Conservation (phyloP, 106 monocot genomes). For the Allium sativum region DNA sequence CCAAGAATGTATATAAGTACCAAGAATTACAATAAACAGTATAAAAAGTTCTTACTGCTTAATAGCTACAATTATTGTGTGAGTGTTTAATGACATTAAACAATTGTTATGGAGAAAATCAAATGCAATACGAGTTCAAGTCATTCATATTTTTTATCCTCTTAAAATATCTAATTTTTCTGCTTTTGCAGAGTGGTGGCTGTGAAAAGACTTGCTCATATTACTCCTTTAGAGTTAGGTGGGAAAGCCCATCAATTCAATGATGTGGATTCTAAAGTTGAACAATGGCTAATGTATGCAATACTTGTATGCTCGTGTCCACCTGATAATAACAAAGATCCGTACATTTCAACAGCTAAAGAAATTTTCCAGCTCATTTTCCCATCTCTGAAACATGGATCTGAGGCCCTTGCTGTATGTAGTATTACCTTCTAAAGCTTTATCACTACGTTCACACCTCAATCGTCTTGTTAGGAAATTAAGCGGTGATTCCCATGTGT, state of each 20-base stretch:
- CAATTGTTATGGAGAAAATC: too few species aligned
- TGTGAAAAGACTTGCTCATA: constrained; percentile 60
- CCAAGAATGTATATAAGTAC: too few species aligned
- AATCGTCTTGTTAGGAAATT: too few species aligned
- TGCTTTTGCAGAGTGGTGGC: constrained; percentile 52
- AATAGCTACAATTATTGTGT: too few species aligned
- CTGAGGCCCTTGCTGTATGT: constrained; percentile 84
- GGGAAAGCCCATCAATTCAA: constrained; percentile 79
- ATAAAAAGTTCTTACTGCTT: too few species aligned
- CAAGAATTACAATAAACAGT: too few species aligned
- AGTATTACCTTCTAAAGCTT: background rate
- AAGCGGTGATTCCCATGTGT: too few species aligned
- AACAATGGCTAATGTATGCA: constrained; percentile 95
- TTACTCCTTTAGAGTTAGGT: constrained; percentile 80
- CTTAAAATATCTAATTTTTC: background rate
- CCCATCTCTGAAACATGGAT: constrained; percentile 82
- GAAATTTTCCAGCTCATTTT: constrained; percentile 88
- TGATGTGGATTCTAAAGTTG: constrained; percentile 78
- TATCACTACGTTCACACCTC: too few species aligned
- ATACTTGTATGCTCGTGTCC: constrained; percentile 95
- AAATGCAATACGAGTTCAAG: too few species aligned
- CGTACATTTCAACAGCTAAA: constrained; percentile 38
- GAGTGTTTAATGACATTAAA: too few species aligned
- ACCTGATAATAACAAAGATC: constrained; percentile 70
- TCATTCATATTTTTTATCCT: too few species aligned